Base-by-base conservation (phyloP, 352 stramenopile species). In the Globisporangium perplexum region DNA sequence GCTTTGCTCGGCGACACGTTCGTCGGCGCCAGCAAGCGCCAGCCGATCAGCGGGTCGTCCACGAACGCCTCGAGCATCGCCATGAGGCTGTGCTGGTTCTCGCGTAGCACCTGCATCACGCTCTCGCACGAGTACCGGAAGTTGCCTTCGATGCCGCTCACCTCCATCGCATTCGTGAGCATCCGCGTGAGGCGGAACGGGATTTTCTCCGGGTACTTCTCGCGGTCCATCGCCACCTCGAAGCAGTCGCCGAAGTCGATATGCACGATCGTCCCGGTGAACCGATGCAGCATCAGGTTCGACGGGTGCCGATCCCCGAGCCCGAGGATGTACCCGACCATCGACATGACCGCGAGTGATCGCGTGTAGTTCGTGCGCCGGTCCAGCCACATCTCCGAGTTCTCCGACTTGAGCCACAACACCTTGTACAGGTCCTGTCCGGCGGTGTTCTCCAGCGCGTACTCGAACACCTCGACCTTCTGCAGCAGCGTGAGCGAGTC, bases 41-140 rank as follows among this genome's bases (percentile, higher is more conserved):
- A 99, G 47, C 89, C 97, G 53, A 99, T 99, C 3, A 99, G 73
- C 31, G 98, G 98, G 71, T 99, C 97, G 68, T 99, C 96, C 24
- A 99, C 96, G 76, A 99, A 99, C 12, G 97, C 97, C 76, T 99
- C 97, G 1, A 99, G 83, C 96, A 99, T 99, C 11, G 97, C 93
- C 72, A 99, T 98, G 17, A 99, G 66, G 57, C 88, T 98, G 70
- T 99, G 96, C 31, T 94, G 77, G 68, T 99, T 99, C 62, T 98
- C 89, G 38, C 97, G 83, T 47, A 99, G 69, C 14, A 99, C 95
- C 36, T 80, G 69, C 97, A 99, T 99, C 4, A 98, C 97, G 47
- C 85, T 81, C 68, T 99, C 97, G 48, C 96, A 99, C 39, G 96
- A 98, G 53, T 84, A 97, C 8, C 97, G 83, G 68, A 99, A 99